Base-by-base conservation (phyloP, 768 basidiomycete genomes). In the Scleroderma citrinum region DNA sequence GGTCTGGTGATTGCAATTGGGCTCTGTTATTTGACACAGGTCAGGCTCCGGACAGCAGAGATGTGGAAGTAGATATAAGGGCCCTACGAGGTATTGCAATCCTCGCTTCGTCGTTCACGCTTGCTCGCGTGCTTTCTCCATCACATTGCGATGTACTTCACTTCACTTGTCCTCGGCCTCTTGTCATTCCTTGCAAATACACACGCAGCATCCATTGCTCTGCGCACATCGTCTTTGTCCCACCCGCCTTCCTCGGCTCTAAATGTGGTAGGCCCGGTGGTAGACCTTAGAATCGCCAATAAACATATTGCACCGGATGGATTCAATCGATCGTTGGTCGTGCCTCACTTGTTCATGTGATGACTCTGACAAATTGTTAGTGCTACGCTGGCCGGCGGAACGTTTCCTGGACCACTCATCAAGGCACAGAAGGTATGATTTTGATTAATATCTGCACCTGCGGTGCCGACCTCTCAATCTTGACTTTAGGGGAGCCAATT, bases 331-430 rank as follows among this genome's bases (percentile, higher is more conserved):
- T 68, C 69, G 72, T 74, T 17, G 51, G 56, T 56, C 13, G 12
- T 17, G 12, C 21, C 12, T 34, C 20, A 20, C 36, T 7, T 29
- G 6, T 35, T 5, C 11, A 20, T 5, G 3, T 7, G 43, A 4
- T 39, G 47, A 13, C 56, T 13, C 3, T n/a, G 16, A 29, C 24
- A 26, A 2, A 7, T 37, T 39, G 14, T 7, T 13, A 76, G 74
- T 20, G 64, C 76, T 2, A 70, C 73, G 6, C 63, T 79, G 3
- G 73, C 66, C 21, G 73, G 69, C 29, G 73, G 73, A 2, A 63
- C 59, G 26, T 75, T 71, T 44, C 79, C 76, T 11, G 78, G 66
- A 0, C 76, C 77, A 6, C 60, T 78, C 41, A 73, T 81, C 47
- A 48, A 26, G 4, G 73, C 67, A 3, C 56, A 63, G 21, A 79